Percentiles rank a stretch among this genome's conserved stretches.
These are phyloP conservation scores for Hamamelis virginiana DNA, from an alignment of 164 flowering plant genomes.

Conservation along the genomic window DNA sequence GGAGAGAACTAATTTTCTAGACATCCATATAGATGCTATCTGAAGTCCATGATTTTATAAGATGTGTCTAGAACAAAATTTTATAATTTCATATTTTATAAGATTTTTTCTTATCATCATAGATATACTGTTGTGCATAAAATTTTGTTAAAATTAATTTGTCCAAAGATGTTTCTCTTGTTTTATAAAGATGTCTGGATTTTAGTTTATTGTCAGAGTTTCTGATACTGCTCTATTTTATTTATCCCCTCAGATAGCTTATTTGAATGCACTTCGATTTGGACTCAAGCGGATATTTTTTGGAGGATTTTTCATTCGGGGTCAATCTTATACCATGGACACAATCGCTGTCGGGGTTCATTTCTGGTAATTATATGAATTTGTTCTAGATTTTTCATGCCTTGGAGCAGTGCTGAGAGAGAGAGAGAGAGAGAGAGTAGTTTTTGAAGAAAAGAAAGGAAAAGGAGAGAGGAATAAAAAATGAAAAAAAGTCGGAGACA, in stretches of 20 bases:
- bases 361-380: constrained; percentile 48
- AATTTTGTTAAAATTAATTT: neutral
- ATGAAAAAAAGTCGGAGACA: too few relatives aligned
- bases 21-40: too few relatives aligned
- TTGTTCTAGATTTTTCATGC: neutral
- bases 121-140: too few relatives aligned
- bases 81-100: too few relatives aligned
- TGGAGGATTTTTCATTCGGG: constrained; percentile 75
- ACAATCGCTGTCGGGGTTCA: constrained; percentile 68
- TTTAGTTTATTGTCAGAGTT: neutral
- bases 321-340: constrained; percentile 69
- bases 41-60: too few relatives aligned
- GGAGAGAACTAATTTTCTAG: neutral
- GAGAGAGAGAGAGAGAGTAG: too few relatives aligned
- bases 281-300: constrained; percentile 69
- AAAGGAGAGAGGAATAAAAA: too few relatives aligned
- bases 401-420: neutral
- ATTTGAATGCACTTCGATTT: constrained; percentile 63
- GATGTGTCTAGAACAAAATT: too few relatives aligned
- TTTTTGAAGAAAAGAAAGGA: too few relatives aligned
- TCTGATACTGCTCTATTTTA: neutral
- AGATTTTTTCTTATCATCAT: too few relatives aligned
- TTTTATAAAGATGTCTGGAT: neutral
- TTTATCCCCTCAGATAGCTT: constrained; percentile 45
- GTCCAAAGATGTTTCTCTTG: neutral